Conservation (phyloP, 441 rosid species). For the Metrosideros polymorpha region DNA sequence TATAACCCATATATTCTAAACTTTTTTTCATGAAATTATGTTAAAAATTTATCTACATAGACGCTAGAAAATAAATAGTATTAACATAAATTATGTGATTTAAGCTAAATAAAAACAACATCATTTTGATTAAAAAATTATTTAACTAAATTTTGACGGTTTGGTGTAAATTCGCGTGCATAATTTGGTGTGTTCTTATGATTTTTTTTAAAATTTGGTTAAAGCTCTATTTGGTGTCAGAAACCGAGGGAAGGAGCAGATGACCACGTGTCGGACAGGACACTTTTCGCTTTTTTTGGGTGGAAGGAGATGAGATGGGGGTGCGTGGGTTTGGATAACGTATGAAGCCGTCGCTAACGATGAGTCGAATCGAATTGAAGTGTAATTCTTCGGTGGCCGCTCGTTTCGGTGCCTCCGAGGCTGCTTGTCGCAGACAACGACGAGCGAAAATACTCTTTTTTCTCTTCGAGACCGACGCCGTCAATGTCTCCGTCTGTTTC, state of each 20-base stretch:
- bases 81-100: too few relatives aligned
- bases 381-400: neutral
- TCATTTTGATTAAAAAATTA: too few relatives aligned
- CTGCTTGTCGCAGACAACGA: neutral
- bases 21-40: too few relatives aligned
- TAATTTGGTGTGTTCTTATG: too few relatives aligned
- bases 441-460: neutral
- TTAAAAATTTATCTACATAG: too few relatives aligned
- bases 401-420: neutral
- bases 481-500: neutral
- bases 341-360: neutral
- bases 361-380: neutral
- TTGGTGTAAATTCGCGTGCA: too few relatives aligned
- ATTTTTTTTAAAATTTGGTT: too few relatives aligned
- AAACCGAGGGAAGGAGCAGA: neutral
- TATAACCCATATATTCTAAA: too few relatives aligned
- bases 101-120: too few relatives aligned
- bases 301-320: neutral
- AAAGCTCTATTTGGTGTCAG: too few relatives aligned
- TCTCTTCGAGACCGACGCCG: neutral
- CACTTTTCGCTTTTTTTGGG: neutral
- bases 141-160: too few relatives aligned
- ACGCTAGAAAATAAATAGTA: too few relatives aligned
- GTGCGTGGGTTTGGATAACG: neutral
- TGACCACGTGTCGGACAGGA: neutral